phyloP scores from a whole-genome alignment of 129 eudicot species.

The Solidago caesia region DNA sequence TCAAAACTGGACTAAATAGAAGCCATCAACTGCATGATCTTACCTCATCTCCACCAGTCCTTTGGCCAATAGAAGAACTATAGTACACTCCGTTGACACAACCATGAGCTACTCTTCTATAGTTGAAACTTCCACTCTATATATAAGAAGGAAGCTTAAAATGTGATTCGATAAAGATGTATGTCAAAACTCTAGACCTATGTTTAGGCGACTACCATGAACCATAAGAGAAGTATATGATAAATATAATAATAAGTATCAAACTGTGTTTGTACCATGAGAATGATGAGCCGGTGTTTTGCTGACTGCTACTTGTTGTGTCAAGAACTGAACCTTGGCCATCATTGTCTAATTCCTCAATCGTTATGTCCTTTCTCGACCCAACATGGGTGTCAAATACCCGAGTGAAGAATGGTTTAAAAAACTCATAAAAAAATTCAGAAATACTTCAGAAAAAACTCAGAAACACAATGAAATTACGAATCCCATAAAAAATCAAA shows the following conservation, averaged over 20 bases:
- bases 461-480: too few relatives aligned
- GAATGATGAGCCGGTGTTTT: slow-evolving; percentile 31
- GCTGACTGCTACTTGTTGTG: slow-evolving; percentile 36
- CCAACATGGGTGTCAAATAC: slow-evolving; percentile 35
- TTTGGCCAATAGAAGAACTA: slow-evolving; percentile 50
- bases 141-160: background rate
- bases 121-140: slow-evolving; percentile 44
- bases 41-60: slow-evolving; percentile 61
- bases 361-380: slow-evolving; percentile 42
- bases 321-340: slow-evolving; percentile 32
- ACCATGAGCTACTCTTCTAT: slow-evolving; percentile 59
- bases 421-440: too few relatives aligned
- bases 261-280: slow-evolving; percentile 31
- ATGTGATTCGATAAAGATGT: background rate
- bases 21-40: slow-evolving; percentile 13
- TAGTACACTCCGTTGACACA: slow-evolving; percentile 60
- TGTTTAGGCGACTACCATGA: background rate
- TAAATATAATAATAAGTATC: background rate
- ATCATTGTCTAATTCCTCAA: slow-evolving; percentile 59
- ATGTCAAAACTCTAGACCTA: background rate
- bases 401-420: slow-evolving; percentile 58
- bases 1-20: too few relatives aligned
- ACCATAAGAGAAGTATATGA: background rate
- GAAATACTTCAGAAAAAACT: too few relatives aligned
- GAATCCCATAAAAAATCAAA: too few relatives aligned